phyloP scores from a whole-genome alignment of 805 yeast genomes.

The Tetrapisispora taiwanensis region DNA sequence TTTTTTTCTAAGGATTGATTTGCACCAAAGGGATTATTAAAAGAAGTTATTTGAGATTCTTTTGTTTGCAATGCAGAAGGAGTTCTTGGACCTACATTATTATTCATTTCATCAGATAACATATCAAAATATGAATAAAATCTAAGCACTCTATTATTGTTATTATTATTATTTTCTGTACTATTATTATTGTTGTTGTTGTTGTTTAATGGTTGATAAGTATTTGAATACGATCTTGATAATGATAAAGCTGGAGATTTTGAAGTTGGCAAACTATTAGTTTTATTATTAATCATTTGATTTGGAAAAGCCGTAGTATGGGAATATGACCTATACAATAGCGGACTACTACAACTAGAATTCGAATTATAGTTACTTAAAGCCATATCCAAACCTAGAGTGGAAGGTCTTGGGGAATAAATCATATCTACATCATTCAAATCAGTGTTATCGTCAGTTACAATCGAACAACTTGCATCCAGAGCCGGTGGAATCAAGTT shows the following conservation, averaged over 20 bases:
- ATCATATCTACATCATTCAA: constrained; percentile 65
- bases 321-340: constrained; percentile 8
- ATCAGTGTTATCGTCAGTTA: constrained; percentile 45
- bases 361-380: constrained; percentile 25
- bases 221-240: constrained; percentile 2
- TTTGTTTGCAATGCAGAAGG: background rate
- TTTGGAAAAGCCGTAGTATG: constrained; percentile 3
- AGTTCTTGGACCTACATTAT: background rate
- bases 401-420: constrained; percentile 49
- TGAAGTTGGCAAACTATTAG: constrained; percentile 4
- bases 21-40: background rate
- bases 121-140: constrained; percentile 77
- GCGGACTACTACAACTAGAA: background rate
- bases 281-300: constrained; percentile 7
- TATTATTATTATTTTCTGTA: background rate
- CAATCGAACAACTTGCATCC: constrained; percentile 63
- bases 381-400: constrained; percentile 35
- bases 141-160: constrained; percentile 25
- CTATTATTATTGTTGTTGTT: constrained; percentile 2
- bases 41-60: background rate
- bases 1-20: background rate
- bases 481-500: constrained; percentile 73
- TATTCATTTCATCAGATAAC: constrained; percentile 44
- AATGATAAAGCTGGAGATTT: constrained; percentile 4
- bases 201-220: constrained; percentile 7